Evolutionary conservation across 208 protist genomes (phyloP), one percentile per base, ranked within the genome.

Genomic region (Phytomonas francai): DNA sequence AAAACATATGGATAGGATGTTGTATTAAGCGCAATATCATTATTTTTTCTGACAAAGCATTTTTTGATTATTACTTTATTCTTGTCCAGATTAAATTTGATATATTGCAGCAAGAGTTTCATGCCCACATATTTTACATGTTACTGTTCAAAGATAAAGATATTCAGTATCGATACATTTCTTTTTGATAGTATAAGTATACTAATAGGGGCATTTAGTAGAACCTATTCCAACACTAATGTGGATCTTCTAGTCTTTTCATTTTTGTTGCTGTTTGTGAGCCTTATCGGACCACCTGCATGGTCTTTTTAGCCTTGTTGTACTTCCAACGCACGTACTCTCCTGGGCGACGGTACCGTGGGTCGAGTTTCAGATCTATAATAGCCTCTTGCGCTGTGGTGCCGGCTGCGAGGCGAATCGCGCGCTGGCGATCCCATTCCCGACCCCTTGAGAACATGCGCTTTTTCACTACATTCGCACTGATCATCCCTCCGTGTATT

Each of bases 341-440:
- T 1, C 88, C 88, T 3, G 88, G 88, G 0, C 63, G 76, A 8
- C 88, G 84, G 58, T 93, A 93, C 12, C 88, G 75, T 5, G 81
- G 77, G 57, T 93, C 88, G 32, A 91, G 72, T 12, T 72, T 68
- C 19, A 80, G 70, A 61, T 88, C 81, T 12, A 93, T 75, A 33
- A 93, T 69, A 3, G 85, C 83, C 73, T 93, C 88, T 79, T 93
- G 88, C 42, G 66, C 77, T 6, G 83, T 89, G 11, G 72, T 19
- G 27, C 88, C 88, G 3, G 88, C 72, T 11, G 74, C 79, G 19
- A 63, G 28, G 3, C 74, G 78, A 62, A 93, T 79, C 14, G 88
- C 88, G n/a, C 80, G 63, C 67, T 93, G 88, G 5, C 88, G 82
- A 72, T 93, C 84, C 85, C 88, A 91, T 70, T 93, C 88, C 0